These are phyloP conservation scores for Lasiodiplodia gonubiensis DNA, from an alignment of 2,329 filamentous ascomycete genomes.

Conservation along the genomic window DNA sequence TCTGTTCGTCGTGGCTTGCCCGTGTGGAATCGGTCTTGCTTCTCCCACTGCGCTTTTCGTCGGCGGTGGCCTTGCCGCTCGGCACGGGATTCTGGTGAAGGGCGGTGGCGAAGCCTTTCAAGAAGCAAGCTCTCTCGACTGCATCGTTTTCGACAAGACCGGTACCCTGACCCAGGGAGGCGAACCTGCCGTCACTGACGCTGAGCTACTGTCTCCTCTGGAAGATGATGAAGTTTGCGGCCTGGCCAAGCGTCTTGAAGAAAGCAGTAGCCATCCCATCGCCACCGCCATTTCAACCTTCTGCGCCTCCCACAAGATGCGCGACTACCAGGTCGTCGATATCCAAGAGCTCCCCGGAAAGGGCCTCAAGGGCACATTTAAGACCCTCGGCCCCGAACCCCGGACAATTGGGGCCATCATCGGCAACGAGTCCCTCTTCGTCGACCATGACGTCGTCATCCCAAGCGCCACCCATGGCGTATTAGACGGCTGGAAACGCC, in stretches of 20 bases:
- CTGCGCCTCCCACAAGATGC: constrained; percentile 51
- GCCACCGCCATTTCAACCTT: constrained; percentile 72
- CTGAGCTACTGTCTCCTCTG: constrained; percentile 47
- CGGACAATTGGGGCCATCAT: constrained; percentile 60
- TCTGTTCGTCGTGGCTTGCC: constrained; percentile 86
- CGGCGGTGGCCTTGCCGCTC: constrained; percentile 78
- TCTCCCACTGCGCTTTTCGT: constrained; percentile 85
- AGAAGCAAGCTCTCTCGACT: constrained; percentile 77
- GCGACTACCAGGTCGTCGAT: constrained; percentile 36
- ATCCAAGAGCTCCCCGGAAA: constrained; percentile 74
- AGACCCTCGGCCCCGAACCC: constrained; percentile 36
- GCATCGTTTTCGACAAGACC: constrained; percentile 88
- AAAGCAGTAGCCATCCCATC: constrained; percentile 75
- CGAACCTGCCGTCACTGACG: constrained; percentile 70
- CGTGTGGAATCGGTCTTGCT: constrained; percentile 82
- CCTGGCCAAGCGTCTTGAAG: constrained; percentile 67
- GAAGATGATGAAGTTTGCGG: constrained; percentile 53
- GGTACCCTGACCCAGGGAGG: constrained; percentile 78
- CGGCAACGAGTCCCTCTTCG: constrained; percentile 75
- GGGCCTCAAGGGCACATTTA: constrained; percentile 67
- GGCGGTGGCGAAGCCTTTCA: constrained; percentile 86
- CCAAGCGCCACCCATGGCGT: constrained; percentile 31
- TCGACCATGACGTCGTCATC: constrained; percentile 43
- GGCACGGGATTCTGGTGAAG: constrained; percentile 80
- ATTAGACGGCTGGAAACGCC: constrained; percentile 48